A percentile compares a stretch with the other conserved stretches of the same genome.
These are phyloP conservation scores for Leavenworthia alabamica DNA, from an alignment of 345 rosid species.

Conservation along the genomic window DNA sequence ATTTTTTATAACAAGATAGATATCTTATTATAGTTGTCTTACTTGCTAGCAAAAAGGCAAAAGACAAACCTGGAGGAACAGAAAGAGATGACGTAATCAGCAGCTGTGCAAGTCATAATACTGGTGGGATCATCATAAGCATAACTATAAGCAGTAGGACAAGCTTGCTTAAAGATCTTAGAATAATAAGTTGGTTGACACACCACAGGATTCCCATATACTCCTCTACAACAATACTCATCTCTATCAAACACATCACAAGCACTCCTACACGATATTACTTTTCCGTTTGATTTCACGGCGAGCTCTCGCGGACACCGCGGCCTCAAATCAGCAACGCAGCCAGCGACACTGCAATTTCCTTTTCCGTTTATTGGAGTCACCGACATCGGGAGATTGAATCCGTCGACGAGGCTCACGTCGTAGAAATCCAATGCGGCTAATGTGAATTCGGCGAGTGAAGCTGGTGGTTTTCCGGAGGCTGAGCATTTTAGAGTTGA, in stretches of 20 bases:
- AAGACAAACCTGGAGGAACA: constrained; percentile 49
- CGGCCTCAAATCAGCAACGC: constrained; percentile 48
- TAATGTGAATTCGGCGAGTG: constrained; percentile 81
- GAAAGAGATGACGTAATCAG: constrained; percentile 70
- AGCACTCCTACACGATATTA: constrained; percentile 68
- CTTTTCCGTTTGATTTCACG: constrained; percentile 50
- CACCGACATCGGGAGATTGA: constrained; percentile 57
- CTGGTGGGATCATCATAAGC: constrained; percentile 88
- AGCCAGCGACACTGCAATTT: constrained; percentile 58
- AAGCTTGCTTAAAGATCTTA: constrained; percentile 65
- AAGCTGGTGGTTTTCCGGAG: constrained; percentile 62
- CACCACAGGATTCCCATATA: constrained; percentile 41
- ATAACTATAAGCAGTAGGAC: constrained; percentile 81
- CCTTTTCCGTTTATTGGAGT: constrained; percentile 64
- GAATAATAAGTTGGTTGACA: constrained; percentile 78
- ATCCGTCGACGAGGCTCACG: constrained; percentile 93
- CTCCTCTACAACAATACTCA: constrained; percentile 77
- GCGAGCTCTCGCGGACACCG: constrained; percentile 63
- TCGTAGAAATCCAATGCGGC: constrained; percentile 52
- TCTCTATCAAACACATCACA: constrained; percentile 86
- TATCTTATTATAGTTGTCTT: background rate
- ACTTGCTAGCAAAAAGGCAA: background rate
- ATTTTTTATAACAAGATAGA: background rate
- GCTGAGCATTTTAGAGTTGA: constrained; percentile 46
- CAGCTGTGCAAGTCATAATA: constrained; percentile 57